A percentile compares a stretch with the other conserved stretches of the same genome.
These are phyloP conservation scores for Penicillium decumbens DNA, from an alignment of 2,329 filamentous ascomycete genomes.

Conservation along the genomic window DNA sequence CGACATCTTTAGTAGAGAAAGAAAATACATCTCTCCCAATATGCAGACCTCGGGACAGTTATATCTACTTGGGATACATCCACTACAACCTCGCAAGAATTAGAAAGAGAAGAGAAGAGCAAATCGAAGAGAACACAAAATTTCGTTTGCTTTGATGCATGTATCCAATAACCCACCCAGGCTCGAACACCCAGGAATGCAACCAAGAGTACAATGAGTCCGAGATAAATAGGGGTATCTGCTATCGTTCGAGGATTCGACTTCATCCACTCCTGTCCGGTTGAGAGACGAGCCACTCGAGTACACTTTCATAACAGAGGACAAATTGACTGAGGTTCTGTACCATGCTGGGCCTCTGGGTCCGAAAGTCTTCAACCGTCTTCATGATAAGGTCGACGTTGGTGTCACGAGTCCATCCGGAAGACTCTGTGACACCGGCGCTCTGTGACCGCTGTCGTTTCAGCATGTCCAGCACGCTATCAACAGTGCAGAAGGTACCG, in stretches of 20 bases:
- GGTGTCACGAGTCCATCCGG: slow-evolving; percentile 64
- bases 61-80: too few species aligned
- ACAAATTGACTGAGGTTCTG: slow-evolving; percentile 91
- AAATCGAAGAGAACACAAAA: neutral
- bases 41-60: too few species aligned
- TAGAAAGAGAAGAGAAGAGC: neutral
- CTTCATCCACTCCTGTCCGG: slow-evolving; percentile 13
- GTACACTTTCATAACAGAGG: slow-evolving; percentile 88
- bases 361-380: slow-evolving; percentile 85
- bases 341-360: slow-evolving; percentile 91
- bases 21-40: too few species aligned
- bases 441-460: slow-evolving; percentile 65
- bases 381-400: slow-evolving; percentile 73
- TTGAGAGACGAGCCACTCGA: slow-evolving; percentile 69
- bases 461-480: slow-evolving; percentile 92
- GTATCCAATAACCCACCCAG: neutral
- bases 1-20: too few species aligned
- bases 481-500: slow-evolving; percentile 93
- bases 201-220: neutral
- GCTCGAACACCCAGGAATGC: slow-evolving; percentile 4
- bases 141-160: slow-evolving; percentile 2
- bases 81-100: neutral
- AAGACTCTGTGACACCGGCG: slow-evolving; percentile 18
- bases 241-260: slow-evolving; percentile 7
- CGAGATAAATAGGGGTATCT: slow-evolving; percentile 13